Conservation (phyloP, 164 flowering plant species). For the Chimonanthus salicifolius region DNA sequence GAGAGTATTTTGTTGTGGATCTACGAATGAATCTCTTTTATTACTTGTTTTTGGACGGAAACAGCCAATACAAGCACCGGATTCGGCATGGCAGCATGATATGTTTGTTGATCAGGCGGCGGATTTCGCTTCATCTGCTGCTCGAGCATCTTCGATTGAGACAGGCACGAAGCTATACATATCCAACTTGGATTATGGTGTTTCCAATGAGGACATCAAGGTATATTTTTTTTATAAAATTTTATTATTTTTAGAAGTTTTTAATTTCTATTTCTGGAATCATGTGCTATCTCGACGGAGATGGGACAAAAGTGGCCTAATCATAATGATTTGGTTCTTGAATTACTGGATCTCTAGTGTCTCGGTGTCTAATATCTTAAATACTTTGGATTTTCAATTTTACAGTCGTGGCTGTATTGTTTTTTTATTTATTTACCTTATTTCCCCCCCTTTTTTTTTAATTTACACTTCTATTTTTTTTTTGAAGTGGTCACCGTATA, state of each 20-base stretch:
- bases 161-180: constrained; percentile 78
- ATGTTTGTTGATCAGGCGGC: constrained; percentile 46
- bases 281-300: too few relatives aligned
- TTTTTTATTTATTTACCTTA: too few relatives aligned
- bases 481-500: too few relatives aligned
- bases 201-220: constrained; percentile 79
- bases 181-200: constrained; percentile 78
- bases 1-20: too few relatives aligned
- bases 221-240: constrained; percentile 17
- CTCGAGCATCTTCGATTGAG: constrained; percentile 49
- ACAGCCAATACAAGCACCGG: constrained; percentile 50
- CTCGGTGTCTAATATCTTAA: not conserved
- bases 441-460: too few relatives aligned
- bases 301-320: too few relatives aligned
- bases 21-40: not conserved
- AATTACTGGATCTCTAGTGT: not conserved
- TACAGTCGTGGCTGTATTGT: too few relatives aligned
- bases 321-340: not conserved
- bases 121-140: constrained; percentile 26
- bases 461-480: too few relatives aligned
- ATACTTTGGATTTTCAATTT: not conserved
- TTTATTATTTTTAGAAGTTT: too few relatives aligned
- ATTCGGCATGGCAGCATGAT: constrained; percentile 60
- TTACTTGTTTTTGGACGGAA: not conserved
- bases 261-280: too few relatives aligned